Base-by-base conservation (phyloP, 768 basidiomycete genomes). In the Phaeotremella skinneri region DNA sequence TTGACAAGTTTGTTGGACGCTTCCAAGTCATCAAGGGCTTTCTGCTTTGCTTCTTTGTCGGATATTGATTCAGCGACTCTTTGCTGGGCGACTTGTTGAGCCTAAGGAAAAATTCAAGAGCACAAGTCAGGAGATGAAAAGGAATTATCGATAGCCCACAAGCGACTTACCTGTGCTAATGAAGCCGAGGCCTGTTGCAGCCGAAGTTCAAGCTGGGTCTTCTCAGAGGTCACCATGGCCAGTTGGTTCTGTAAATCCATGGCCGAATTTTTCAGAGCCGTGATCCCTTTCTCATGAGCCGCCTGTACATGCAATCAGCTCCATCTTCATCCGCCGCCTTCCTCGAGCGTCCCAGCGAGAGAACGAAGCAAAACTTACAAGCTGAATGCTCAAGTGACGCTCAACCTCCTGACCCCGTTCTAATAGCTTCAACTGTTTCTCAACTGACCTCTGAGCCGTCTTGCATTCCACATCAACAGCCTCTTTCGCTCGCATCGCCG, bases 401-500 rank as follows among this genome's bases (percentile, higher is more conserved):
- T 91, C 87, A 0, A 82, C 76, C 54, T 87, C 86, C 11, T 80
- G 78, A 2, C 87, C 78, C 32, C 82, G 82, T 58, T 91, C 90
- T 13, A 92, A 79, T 4, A 83, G 82, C 58, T 82, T 83, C 26
- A 80, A 77, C 64, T 87, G 84, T 54, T 84, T 84, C 64, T 86
- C 85, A 16, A 82, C 74, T 29, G 79, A 81, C 49, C 85, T 82
- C 17, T 79, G 70, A 31, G 85, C 76, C 30, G 80, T 83, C 76
- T 90, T 90, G 47, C 85, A 82, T 72, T 91, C 89, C 1, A 80
- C 80, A 30, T 91, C 89, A 2, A 86, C 78, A 17, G 89, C 85
- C 59, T 96, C 91, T 77, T 88, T 91, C 57, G 87, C 86, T 29
- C 91, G 85, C 86, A 94, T 89, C 2, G 87, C 86, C 17, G 89